Base-by-base conservation (phyloP, 495 filamentous ascomycete species). In the Beverwykella pulmonaria region DNA sequence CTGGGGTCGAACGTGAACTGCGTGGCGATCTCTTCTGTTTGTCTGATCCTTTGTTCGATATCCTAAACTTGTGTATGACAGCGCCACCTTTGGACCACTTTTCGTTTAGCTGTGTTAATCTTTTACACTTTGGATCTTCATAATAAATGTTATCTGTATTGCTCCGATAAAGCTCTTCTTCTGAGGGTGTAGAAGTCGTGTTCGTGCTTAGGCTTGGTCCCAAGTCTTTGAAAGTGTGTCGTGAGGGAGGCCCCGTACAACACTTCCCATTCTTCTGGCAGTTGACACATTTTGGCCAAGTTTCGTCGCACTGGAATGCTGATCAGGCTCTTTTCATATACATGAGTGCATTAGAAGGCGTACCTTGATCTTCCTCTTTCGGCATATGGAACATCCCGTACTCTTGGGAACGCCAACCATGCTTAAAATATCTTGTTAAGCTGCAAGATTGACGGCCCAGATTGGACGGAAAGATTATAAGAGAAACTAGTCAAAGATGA, bases 341-440 rank as follows among this genome's bases (percentile, higher is more conserved):
- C 7, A 36, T 25, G 48, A 7, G n/a, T 10, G 19, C 5, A 2
- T 1, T 5, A 23, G 25, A 53, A 61, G 17, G 14, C 36, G 10
- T 62, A 68, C 65, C 65, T 68, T 68, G 26, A 68, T 68, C 27
- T 68, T 68, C 20, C 65, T 30, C 29, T 46, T 61, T 41, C 65
- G 57, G 48, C 65, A 68, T 19, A 62, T 68, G 15, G 48, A 50
- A 59, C 65, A 68, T 26, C 65, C 65, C 22, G 65, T 68, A 58
- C 65, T 68, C 26, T 68, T 68, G 14, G 65, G 65, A 29, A 68
- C 65, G 39, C 65, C 65, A 27, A 68, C 65, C 65, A 68, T 68
- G 27, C n/a, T 30, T 6, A 19, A 19, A 26, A 50, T 50, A 25
- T n/a, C 44, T 19, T n/a, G n/a, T 23, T 48, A 23, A 23, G 20